These are phyloP conservation scores for Fusarium vanettenii DNA, from an alignment of 2,329 filamentous ascomycete species.

Conservation along the genomic window DNA sequence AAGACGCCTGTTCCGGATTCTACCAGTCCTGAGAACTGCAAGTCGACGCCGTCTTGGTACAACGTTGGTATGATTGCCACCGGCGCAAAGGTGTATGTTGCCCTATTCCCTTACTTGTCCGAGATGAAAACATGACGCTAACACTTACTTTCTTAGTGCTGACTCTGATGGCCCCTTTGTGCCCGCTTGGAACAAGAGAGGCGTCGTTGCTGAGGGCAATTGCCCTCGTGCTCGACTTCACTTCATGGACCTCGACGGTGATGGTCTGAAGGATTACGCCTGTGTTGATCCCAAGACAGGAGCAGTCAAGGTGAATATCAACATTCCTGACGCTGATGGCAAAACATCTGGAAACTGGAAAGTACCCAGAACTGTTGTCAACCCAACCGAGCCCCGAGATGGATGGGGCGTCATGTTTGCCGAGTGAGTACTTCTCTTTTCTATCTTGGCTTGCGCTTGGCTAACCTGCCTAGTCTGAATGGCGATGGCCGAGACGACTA, in stretches of 20 bases:
- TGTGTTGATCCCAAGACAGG: constrained; percentile 3
- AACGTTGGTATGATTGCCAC: background rate
- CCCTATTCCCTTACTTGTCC: background rate
- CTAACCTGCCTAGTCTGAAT: constrained; percentile 1
- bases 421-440: background rate
- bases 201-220: background rate
- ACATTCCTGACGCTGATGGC: background rate
- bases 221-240: background rate
- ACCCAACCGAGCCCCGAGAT: background rate
- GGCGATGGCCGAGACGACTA: constrained; percentile 14
- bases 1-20: background rate
- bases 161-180: background rate
- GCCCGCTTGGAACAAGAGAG: background rate
- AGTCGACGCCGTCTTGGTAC: constrained; percentile 1
- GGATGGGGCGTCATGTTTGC: background rate
- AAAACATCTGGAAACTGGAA: background rate
- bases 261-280: constrained; percentile 5
- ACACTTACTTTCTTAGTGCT: background rate
- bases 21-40: background rate
- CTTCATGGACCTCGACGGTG: constrained; percentile 10
- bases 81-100: background rate
- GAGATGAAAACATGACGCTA: background rate
- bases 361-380: background rate
- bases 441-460: background rate
- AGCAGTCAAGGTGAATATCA: background rate